Base-by-base conservation (phyloP, 2,329 filamentous ascomycete genomes). In the Didymella arachidicola region DNA sequence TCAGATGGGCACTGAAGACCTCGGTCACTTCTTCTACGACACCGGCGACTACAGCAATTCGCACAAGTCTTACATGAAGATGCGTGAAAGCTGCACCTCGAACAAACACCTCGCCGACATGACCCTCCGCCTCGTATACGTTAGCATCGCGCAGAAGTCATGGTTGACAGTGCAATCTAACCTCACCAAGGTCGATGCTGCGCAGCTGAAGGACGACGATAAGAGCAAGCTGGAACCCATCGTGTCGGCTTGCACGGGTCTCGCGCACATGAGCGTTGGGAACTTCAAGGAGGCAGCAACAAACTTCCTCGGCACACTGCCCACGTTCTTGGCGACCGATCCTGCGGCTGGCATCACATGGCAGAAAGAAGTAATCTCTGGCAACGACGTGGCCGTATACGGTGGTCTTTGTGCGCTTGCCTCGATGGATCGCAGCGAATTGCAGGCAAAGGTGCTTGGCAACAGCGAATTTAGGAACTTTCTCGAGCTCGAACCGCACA, bases 1-100 rank as follows among this genome's bases (percentile, higher is more conserved):
- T 18, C 67, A 96, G 91, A 97, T 98, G 88, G 94, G 92, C 43
- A 91, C 97, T 69, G 93, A 97, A 76, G 95, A 98, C 68, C 82
- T 98, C 5, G 95, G 92, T 41, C 87, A 87, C 61, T 93, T 97
- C 77, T 89, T 90, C 62, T 91, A 96, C 77, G 83, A 83, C 36
- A 92, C 87, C 16, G 94, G 95, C 53, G 89, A 93, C 56, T 84
- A 94, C 8, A 77, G 80, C 34, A 84, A 84, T 12, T 92, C 95
- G 0, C 85, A 86, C 46, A 93, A 96, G 64, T 86, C 91, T 1
- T 98, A 91, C 74, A 82, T 84, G 63, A 89, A 90, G 65, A 97
- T 98, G 93, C 87, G 95, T 62, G 91, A 96, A 57, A 94, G 94
- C 72, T 92, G 93, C 66, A 95, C 89, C 56, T 91, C 91, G 0